Percentiles rank a stretch among this genome's conserved stretches.
phyloP scores from a whole-genome alignment of 306 rosid genomes.

The Luffa acutangula region DNA sequence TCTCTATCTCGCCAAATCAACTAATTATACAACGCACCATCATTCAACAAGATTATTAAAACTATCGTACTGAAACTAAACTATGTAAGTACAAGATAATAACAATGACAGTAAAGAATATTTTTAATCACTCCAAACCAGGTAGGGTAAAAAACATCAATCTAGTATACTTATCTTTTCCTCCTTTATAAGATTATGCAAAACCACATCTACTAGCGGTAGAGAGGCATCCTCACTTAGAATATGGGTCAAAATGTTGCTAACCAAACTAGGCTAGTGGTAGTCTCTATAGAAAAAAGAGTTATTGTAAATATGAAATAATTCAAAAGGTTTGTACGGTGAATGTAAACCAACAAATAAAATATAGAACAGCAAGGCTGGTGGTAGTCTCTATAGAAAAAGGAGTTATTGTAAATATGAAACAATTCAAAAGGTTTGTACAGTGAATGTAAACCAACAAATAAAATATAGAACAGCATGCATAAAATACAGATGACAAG shows the following conservation, averaged over 20 bases:
- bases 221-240: conserved; percentile 59
- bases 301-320: too few relatives aligned
- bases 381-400: conserved; percentile 34
- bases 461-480: not conserved
- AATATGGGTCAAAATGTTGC: conserved; percentile 38
- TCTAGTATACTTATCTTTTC: conserved; percentile 32
- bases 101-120: not conserved
- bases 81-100: not conserved
- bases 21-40: not conserved
- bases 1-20: not conserved
- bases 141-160: not conserved
- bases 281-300: too few relatives aligned
- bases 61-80: not conserved
- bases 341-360: too few relatives aligned
- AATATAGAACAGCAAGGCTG: too few relatives aligned
- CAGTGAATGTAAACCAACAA: not conserved
- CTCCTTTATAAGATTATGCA: conserved; percentile 57
- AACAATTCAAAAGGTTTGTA: not conserved
- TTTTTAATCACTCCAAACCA: not conserved
- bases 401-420: not conserved
- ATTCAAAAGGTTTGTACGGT: too few relatives aligned
- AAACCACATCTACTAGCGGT: conserved; percentile 58
- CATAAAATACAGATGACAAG: not conserved
- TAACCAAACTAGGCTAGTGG: conserved; percentile 48
- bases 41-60: not conserved